Evolutionary conservation across 2,329 filamentous ascomycete genomes (phyloP).

Genomic region (Arthrobotrys megalospora): DNA sequence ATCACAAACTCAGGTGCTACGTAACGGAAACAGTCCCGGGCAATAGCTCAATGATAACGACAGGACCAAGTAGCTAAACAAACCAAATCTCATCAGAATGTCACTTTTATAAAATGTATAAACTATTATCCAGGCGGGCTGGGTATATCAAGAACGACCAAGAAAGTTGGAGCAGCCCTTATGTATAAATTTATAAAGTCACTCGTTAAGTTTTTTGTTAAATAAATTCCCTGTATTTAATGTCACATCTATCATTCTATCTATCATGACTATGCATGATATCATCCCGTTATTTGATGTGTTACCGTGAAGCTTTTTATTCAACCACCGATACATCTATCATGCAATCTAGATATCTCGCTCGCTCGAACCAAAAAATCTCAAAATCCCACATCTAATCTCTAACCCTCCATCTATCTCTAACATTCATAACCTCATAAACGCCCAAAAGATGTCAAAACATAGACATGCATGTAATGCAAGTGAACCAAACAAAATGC

Average conservation of each 20-base stretch:
- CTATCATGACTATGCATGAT: too few relatives aligned
- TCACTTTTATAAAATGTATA: not conserved
- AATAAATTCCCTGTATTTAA: too few relatives aligned
- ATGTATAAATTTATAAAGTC: too few relatives aligned
- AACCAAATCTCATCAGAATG: not conserved
- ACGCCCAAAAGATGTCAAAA: constrained; percentile 11
- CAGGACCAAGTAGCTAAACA: not conserved
- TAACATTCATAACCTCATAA: constrained; percentile 7
- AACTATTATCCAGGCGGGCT: too few relatives aligned
- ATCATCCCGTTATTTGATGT: too few relatives aligned
- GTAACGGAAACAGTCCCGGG: not conserved
- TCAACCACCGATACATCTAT: not conserved
- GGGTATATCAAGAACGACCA: too few relatives aligned
- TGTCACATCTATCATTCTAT: too few relatives aligned
- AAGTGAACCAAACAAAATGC: not conserved
- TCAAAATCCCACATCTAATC: not conserved
- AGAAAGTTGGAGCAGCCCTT: too few relatives aligned
- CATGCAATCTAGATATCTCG: not conserved
- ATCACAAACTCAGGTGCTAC: not conserved
- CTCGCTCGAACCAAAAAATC: not conserved
- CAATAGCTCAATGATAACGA: not conserved
- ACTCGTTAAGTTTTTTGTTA: too few relatives aligned
- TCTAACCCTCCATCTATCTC: constrained; percentile 4
- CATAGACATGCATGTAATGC: too few relatives aligned
- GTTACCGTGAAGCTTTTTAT: too few relatives aligned